These are phyloP conservation scores for Mycosphaerella sp. DNA, from an alignment of 2,329 filamentous ascomycete species.

Conservation along the genomic window DNA sequence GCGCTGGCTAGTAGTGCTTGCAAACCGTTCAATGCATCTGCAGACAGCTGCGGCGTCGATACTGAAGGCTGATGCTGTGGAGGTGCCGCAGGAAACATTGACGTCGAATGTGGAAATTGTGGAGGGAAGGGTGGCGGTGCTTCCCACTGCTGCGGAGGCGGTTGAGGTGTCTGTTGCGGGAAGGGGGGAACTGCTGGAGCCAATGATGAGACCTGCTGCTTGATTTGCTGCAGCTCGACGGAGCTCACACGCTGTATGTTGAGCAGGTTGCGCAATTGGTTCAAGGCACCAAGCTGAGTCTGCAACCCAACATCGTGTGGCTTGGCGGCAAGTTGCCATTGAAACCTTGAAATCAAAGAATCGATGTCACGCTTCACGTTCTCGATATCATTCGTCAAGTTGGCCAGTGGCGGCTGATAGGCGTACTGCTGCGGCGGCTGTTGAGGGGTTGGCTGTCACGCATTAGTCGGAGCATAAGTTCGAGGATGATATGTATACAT, in stretches of 20 bases:
- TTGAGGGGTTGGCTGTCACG: slow-evolving; percentile 23
- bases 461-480: slow-evolving; percentile 6
- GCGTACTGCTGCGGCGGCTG: slow-evolving; percentile 20
- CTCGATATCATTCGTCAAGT: slow-evolving; percentile 39
- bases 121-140: slow-evolving; percentile 23
- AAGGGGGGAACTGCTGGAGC: slow-evolving; percentile 49
- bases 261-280: slow-evolving; percentile 76
- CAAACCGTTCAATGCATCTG: slow-evolving; percentile 30
- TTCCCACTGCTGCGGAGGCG: slow-evolving; percentile 33
- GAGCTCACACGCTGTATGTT: slow-evolving; percentile 70
- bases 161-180: slow-evolving; percentile 28
- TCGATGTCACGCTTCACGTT: slow-evolving; percentile 78
- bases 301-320: slow-evolving; percentile 70
- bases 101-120: slow-evolving; percentile 27
- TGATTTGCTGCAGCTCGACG: slow-evolving; percentile 77
- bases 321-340: slow-evolving; percentile 67
- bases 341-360: slow-evolving; percentile 65
- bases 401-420: slow-evolving; percentile 17
- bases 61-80: slow-evolving; percentile 17
- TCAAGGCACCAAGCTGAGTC: slow-evolving; percentile 73
- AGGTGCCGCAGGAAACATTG: slow-evolving; percentile 19
- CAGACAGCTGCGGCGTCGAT: slow-evolving; percentile 26
- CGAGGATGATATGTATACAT: slow-evolving; percentile 6
- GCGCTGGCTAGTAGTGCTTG: slow-evolving; percentile 33
- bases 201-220: slow-evolving; percentile 75